A percentile compares a stretch with the other conserved stretches of the same genome.
These are phyloP conservation scores for Pseudocercospora pini-densiflorae DNA, from an alignment of 2,329 filamentous ascomycete genomes.

Conservation along the genomic window DNA sequence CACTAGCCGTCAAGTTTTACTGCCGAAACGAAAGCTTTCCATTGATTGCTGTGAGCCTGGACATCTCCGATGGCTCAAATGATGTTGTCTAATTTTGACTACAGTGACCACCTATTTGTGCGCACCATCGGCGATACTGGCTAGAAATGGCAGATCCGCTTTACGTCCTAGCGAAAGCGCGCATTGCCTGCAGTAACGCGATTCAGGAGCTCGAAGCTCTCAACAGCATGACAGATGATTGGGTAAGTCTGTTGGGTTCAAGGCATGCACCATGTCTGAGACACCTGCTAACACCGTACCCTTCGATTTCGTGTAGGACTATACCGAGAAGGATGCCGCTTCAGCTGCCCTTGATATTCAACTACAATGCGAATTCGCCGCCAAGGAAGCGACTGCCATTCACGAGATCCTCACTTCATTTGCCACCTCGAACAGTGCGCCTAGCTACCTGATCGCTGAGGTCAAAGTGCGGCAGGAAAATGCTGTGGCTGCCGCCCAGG, in stretches of 20 bases:
- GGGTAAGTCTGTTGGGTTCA: not conserved
- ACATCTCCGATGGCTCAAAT: not conserved
- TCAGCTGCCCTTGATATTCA: slow-evolving; percentile 15
- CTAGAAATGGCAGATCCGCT: slow-evolving; percentile 3
- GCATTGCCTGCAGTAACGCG: slow-evolving; percentile 16
- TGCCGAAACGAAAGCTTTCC: not conserved
- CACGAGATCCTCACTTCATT: slow-evolving; percentile 17
- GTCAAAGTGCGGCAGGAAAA: slow-evolving; percentile 15
- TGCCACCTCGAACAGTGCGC: not conserved
- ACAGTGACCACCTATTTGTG: not conserved
- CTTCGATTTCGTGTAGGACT: not conserved
- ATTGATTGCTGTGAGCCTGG: not conserved
- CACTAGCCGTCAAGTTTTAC: not conserved
- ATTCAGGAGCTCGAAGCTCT: slow-evolving; percentile 16
- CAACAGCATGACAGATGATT: slow-evolving; percentile 17
- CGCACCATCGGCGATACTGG: not conserved
- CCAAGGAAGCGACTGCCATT: slow-evolving; percentile 16
- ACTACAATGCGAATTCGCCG: slow-evolving; percentile 18
- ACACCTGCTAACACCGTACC: too few relatives aligned
- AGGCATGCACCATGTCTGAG: too few relatives aligned
- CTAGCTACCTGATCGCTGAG: slow-evolving; percentile 12
- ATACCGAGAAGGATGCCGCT: not conserved
- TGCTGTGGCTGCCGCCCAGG: slow-evolving; percentile 13
- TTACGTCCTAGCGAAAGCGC: slow-evolving; percentile 11
- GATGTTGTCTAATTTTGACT: not conserved